These are phyloP conservation scores for Fusarium xyrophilum DNA, from an alignment of 2,329 filamentous ascomycete species.

Conservation along the genomic window DNA sequence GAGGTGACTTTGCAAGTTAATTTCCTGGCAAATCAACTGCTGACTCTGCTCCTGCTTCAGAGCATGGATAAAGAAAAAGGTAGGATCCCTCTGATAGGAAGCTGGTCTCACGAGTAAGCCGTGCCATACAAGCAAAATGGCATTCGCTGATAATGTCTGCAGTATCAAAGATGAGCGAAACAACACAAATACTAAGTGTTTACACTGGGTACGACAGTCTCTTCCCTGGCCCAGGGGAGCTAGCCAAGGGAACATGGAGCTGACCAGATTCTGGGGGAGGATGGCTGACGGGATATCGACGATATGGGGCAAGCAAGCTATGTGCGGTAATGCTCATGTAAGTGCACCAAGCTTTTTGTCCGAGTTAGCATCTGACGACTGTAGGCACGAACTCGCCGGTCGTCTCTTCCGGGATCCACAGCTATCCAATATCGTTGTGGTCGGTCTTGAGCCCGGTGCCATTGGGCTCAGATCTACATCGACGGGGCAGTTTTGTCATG, in stretches of 20 bases:
- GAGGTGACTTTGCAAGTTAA: conserved; percentile 47
- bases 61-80: conserved; percentile 44
- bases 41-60: conserved; percentile 43
- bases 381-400: conserved; percentile 46
- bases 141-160: conserved; percentile 9
- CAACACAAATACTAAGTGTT: conserved; percentile 14
- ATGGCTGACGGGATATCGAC: conserved; percentile 43
- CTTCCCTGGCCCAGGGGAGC: conserved; percentile 42
- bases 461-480: conserved; percentile 48
- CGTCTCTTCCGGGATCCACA: conserved; percentile 46
- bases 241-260: conserved; percentile 48
- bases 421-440: conserved; percentile 46
- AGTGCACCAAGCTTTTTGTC: conserved; percentile 3
- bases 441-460: conserved; percentile 50
- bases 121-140: too few relatives aligned
- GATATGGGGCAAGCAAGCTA: conserved; percentile 51
- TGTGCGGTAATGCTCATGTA: conserved; percentile 48
- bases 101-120: conserved; percentile 47
- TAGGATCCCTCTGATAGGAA: conserved; percentile 43
- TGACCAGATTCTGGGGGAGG: conserved; percentile 41
- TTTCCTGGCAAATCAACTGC: conserved; percentile 43
- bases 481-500: conserved; percentile 39
- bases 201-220: conserved; percentile 42
- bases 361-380: conserved; percentile 5
- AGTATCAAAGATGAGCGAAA: conserved; percentile 44